Percentiles rank a stretch among this genome's conserved stretches.
phyloP scores from a whole-genome alignment of 805 yeast species.

The Pichia insulana region DNA sequence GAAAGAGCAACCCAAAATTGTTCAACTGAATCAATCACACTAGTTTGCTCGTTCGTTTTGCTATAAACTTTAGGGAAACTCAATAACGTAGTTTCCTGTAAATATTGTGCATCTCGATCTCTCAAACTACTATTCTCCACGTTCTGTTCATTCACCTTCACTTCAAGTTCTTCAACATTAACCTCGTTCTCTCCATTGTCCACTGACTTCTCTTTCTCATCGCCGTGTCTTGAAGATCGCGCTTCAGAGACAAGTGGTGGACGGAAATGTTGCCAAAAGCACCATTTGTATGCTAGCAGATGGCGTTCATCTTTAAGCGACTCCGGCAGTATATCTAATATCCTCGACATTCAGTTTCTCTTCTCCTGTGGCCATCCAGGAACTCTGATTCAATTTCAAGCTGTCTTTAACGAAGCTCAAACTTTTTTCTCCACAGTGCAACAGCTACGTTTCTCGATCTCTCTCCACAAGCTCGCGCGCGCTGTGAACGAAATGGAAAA shows the following conservation, averaged over 20 bases:
- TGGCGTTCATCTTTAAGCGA: constrained; percentile 17
- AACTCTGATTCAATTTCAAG: too few species aligned
- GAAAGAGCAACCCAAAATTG: constrained; percentile 43
- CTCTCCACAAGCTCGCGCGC: too few species aligned
- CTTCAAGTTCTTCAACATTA: constrained; percentile 6
- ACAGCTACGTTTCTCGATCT: too few species aligned
- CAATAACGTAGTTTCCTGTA: constrained; percentile 38
- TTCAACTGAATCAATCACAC: constrained; percentile 37
- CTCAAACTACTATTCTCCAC: constrained; percentile 28
- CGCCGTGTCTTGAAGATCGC: background rate
- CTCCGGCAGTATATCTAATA: constrained; percentile 4
- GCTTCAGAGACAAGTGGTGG: constrained; percentile 11
- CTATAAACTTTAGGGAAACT: constrained; percentile 28
- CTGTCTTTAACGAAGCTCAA: too few species aligned
- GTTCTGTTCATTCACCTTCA: constrained; percentile 3
- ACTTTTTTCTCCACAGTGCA: too few species aligned
- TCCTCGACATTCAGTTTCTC: constrained; percentile 1
- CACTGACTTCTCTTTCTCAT: background rate
- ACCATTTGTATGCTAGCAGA: constrained; percentile 40
- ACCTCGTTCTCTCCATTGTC: constrained; percentile 2
- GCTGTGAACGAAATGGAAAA: too few species aligned
- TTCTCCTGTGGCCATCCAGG: too few species aligned
- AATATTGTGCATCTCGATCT: constrained; percentile 21
- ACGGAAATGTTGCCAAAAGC: constrained; percentile 40
- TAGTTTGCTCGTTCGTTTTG: constrained; percentile 12